These are phyloP conservation scores for Lotus japonicus DNA, from an alignment of 306 rosid genomes.

Conservation along the genomic window DNA sequence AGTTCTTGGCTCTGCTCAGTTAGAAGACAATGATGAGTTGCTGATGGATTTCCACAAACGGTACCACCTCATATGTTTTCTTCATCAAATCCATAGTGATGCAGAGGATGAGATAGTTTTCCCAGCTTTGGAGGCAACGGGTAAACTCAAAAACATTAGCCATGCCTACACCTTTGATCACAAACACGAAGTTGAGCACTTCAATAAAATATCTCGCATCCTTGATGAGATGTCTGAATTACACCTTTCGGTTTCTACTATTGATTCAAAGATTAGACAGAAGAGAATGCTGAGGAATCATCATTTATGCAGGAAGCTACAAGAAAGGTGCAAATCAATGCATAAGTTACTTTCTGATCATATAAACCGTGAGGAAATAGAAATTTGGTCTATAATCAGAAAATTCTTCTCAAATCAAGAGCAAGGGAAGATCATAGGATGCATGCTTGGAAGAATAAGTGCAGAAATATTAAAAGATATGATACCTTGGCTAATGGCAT, in stretches of 20 bases:
- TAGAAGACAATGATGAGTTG: slow-evolving; percentile 49
- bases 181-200: slow-evolving; percentile 57
- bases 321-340: slow-evolving; percentile 68
- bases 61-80: slow-evolving; percentile 56
- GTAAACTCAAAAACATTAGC: slow-evolving; percentile 71
- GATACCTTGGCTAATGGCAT: slow-evolving; percentile 91
- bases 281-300: slow-evolving; percentile 35
- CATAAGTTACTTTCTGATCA: slow-evolving; percentile 53
- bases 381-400: slow-evolving; percentile 77
- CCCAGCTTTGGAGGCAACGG: slow-evolving; percentile 89
- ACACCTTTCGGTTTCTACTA: slow-evolving; percentile 38
- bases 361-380: slow-evolving; percentile 67
- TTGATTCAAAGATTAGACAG: slow-evolving; percentile 29
- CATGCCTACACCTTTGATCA: slow-evolving; percentile 83
- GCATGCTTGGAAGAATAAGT: slow-evolving; percentile 81
- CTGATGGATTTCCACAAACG: slow-evolving; percentile 53
- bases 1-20: slow-evolving; percentile 65
- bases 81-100: slow-evolving; percentile 76
- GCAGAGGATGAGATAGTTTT: slow-evolving; percentile 94
- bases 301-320: slow-evolving; percentile 54
- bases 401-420: slow-evolving; percentile 62
- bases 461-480: slow-evolving; percentile 78
- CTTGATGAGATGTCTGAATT: slow-evolving; percentile 58
- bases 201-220: slow-evolving; percentile 46
- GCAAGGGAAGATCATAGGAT: slow-evolving; percentile 69